These are phyloP conservation scores for Annona cherimola DNA, from an alignment of 164 flowering plant genomes.

Conservation along the genomic window DNA sequence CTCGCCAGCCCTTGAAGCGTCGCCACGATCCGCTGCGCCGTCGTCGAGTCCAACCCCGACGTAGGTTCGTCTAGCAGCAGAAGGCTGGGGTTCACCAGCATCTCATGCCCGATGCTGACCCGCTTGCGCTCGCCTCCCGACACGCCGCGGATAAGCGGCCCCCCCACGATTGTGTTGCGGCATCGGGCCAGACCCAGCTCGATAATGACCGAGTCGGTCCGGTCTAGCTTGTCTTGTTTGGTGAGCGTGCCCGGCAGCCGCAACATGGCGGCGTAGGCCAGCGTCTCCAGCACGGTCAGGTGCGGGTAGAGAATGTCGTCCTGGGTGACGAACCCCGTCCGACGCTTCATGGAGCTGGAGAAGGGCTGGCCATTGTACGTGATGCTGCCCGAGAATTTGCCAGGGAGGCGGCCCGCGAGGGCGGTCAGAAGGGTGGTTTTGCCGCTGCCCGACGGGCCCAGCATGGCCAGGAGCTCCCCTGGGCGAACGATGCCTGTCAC, in stretches of 20 bases:
- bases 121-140: conserved; percentile 94
- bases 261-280: conserved; percentile 63
- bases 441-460: conserved; percentile 94
- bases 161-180: conserved; percentile 54
- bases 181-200: conserved; percentile 73
- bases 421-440: conserved; percentile 87
- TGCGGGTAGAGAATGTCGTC: conserved; percentile 87
- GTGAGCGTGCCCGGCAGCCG: conserved; percentile 57
- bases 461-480: conserved; percentile 86
- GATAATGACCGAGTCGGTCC: conserved; percentile 48
- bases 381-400: conserved; percentile 60
- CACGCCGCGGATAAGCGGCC: conserved; percentile 61
- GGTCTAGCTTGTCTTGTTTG: conserved; percentile 48
- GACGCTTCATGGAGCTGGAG: conserved; percentile 51
- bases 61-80: conserved; percentile 89
- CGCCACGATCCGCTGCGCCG: conserved; percentile 63
- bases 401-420: conserved; percentile 62
- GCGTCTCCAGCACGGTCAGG: conserved; percentile 75
- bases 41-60: conserved; percentile 91
- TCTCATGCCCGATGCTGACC: conserved; percentile 94
- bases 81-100: conserved; percentile 86
- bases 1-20: conserved; percentile 60
- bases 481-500: conserved; percentile 67
- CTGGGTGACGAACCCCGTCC: conserved; percentile 74
- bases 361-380: conserved; percentile 65